Conservation (phyloP, 2,329 filamentous ascomycete genomes). For the Colletotrichum caudatum region DNA sequence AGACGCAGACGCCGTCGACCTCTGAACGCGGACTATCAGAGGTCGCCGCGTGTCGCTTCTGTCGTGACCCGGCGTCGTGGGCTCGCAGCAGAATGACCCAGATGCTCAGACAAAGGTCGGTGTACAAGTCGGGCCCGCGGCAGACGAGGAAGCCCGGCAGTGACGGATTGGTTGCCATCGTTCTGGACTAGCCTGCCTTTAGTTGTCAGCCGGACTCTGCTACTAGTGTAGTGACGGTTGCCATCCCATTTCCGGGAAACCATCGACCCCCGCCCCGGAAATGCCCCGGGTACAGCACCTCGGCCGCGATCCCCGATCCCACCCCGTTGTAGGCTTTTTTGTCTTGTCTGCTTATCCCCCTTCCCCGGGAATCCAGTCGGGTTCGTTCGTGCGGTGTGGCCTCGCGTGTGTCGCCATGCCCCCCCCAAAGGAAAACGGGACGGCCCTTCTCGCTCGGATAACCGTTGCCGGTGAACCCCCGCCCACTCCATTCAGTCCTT, state of each 20-base stretch:
- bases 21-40: no score
- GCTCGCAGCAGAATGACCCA: no score
- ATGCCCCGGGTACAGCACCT: slow-evolving; percentile 18
- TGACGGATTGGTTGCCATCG: no score
- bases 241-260: background rate
- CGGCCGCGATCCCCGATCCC: background rate
- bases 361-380: background rate
- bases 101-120: no score
- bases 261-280: background rate
- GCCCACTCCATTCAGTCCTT: background rate
- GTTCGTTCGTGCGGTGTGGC: background rate
- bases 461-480: slow-evolving; percentile 16
- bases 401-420: slow-evolving; percentile 7
- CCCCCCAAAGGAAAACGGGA: background rate
- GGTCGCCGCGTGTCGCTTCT: no score
- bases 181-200: no score
- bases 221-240: no score
- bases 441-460: slow-evolving; percentile 14
- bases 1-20: no score
- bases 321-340: background rate
- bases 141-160: no score
- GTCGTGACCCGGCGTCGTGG: no score
- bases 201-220: no score
- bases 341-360: slow-evolving; percentile 6
- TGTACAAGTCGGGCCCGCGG: no score